Base-by-base conservation (phyloP, 495 filamentous ascomycete genomes). In the Penicillium silybi region DNA sequence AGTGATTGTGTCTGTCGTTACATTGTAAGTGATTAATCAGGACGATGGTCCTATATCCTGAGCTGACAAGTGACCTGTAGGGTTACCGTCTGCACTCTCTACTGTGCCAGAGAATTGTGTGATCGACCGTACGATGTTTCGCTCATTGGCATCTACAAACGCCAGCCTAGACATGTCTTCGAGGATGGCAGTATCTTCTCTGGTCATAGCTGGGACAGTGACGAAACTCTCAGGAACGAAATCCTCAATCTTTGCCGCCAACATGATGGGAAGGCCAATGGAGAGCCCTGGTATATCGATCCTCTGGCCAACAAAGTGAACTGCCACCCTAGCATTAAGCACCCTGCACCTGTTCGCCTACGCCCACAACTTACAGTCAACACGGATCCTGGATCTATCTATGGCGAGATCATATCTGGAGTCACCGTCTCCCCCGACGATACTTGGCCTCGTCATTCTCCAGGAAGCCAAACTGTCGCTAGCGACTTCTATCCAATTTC, bases 51-150 rank as follows among this genome's bases (percentile, higher is more conserved):
- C 4, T 18, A 0, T 25, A 15, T 13, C 25, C 13, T 49, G 34
- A 37, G 19, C 47, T 50, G 41, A 50, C 13, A 10, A 9, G 13
- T 22, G 34, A 3, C n/a, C 9, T 25, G 4, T 29, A 74, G 71
- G 51, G 50, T 70, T 6, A 73, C 69, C 13, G 61, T 73, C 13
- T 75, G 70, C 22, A 62, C 67, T 0, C 65, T 71, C 26, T 76
- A 75, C 46, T 74, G 70, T 49, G 69, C 70, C 4, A 58, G 65
- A 39, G 65, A 75, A 50, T 57, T 75, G 25, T 72, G 70, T 41
- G 69, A 73, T 39, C 62, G 69, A 19, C 71, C 73, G 45, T 74
- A 75, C 34, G 70, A 72, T 29, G 58, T 73, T 0, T 76, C 73
- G 0, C 46, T 76, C 19, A 57, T 75, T n/a, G 70, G 71, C 1